Evolutionary conservation across 768 basidiomycete species (phyloP).

Genomic region (Mrakia gelida): DNA sequence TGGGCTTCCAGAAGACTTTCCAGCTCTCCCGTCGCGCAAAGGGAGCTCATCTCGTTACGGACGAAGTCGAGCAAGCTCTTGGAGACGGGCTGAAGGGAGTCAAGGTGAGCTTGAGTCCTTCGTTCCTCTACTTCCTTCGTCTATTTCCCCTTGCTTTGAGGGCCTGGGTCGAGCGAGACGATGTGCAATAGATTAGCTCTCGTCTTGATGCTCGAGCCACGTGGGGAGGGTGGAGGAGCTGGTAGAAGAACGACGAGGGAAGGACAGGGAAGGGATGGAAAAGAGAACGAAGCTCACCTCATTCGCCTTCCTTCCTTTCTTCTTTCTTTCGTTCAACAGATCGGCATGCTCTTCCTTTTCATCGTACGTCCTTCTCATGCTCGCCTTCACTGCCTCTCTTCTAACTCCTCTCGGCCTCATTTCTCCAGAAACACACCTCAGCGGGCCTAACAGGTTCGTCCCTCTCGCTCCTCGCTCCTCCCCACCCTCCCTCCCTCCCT

Average conservation of each 20-base stretch:
- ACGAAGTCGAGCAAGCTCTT: constrained; percentile 65
- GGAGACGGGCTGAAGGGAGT: constrained; percentile 63
- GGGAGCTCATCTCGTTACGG: constrained; percentile 73
- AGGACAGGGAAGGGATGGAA: not conserved
- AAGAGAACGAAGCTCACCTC: constrained; percentile 5
- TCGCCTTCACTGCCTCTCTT: not conserved
- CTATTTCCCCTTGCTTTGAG: not conserved
- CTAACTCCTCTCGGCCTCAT: not conserved
- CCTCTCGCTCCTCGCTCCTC: not conserved
- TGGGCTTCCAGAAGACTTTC: constrained; percentile 91
- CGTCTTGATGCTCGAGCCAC: too few relatives aligned
- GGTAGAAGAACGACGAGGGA: not conserved
- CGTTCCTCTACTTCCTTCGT: not conserved
- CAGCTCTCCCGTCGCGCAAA: constrained; percentile 45
- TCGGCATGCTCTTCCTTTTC: constrained; percentile 84
- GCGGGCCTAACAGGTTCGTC: not conserved
- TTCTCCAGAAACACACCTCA: not conserved
- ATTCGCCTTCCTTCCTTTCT: not conserved
- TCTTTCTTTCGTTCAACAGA: constrained; percentile 46
- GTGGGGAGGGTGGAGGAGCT: too few relatives aligned
- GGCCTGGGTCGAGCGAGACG: not conserved
- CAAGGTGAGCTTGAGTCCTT: constrained; percentile 49
- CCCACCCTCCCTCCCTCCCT: too few relatives aligned
- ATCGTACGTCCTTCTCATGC: constrained; percentile 52
- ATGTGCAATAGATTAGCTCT: too few relatives aligned